phyloP scores from a whole-genome alignment of 345 rosid species.

The Excoecaria cochinchinensis region DNA sequence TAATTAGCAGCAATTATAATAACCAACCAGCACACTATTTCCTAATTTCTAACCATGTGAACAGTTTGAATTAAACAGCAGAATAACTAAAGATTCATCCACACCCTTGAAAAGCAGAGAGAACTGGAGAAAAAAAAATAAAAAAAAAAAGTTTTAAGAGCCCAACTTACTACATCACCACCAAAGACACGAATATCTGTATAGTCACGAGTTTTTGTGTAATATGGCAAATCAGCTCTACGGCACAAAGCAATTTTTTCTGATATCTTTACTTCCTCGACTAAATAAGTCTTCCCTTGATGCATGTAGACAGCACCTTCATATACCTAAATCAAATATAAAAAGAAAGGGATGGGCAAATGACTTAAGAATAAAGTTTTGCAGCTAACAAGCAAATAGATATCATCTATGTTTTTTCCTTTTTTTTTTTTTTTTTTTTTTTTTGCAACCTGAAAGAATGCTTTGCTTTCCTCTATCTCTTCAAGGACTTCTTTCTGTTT shows the following conservation, averaged over 20 bases:
- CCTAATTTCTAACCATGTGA: not conserved
- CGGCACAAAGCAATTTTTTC: constrained; percentile 71
- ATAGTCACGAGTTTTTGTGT: constrained; percentile 74
- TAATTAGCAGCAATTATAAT: not conserved
- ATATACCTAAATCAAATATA: constrained; percentile 45
- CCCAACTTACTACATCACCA: constrained; percentile 62
- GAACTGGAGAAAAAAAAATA: not conserved
- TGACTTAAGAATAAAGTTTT: constrained; percentile 1
- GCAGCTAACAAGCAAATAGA: not conserved
- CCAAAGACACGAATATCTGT: constrained; percentile 75
- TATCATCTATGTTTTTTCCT: no score
- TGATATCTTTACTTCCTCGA: constrained; percentile 56
- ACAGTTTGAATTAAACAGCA: not conserved
- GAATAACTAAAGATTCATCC: constrained; percentile 3
- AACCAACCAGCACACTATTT: not conserved
- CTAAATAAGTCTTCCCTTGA: constrained; percentile 85
- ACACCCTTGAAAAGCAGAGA: not conserved
- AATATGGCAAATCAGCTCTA: constrained; percentile 64
- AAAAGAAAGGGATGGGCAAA: not conserved
- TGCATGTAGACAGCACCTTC: constrained; percentile 90
- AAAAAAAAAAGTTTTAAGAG: not conserved
- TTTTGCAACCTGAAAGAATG: constrained; percentile 78
- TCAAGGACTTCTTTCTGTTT: constrained; percentile 56
- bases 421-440: no score
- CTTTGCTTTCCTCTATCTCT: constrained; percentile 94